Evolutionary conservation across 306 rosid species (phyloP).

Genomic region (Parietaria judaica): DNA sequence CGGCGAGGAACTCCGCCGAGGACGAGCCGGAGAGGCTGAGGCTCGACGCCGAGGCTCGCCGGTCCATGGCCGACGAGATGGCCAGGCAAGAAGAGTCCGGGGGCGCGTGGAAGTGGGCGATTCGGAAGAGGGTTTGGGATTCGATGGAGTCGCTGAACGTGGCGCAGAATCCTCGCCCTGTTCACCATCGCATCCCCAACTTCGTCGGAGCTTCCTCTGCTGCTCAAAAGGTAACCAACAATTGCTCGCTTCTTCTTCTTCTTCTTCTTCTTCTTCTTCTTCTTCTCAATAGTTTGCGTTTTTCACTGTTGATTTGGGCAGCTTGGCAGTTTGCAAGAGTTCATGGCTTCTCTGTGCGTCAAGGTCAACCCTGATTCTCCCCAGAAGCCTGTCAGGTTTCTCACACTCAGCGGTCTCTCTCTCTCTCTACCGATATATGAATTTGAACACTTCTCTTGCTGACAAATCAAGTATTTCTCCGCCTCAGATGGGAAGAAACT

Average conservation of each 20-base stretch:
- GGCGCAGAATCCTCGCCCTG: conserved; percentile 73
- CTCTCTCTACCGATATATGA: conserved; percentile 16
- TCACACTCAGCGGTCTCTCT: conserved; percentile 63
- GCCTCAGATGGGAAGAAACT: conserved; percentile 64
- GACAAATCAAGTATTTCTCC: not conserved
- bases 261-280: not conserved
- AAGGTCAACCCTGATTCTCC: conserved; percentile 98
- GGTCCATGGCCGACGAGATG: conserved; percentile 41
- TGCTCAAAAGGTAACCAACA: conserved; percentile 43
- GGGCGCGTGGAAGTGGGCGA: conserved; percentile 91
- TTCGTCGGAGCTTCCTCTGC: conserved; percentile 71
- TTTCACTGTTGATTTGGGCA: conserved; percentile 23
- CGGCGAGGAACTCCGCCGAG: not conserved
- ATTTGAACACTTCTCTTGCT: conserved; percentile 1
- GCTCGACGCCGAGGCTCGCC: conserved; percentile 69
- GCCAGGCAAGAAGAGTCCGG: conserved; percentile 17
- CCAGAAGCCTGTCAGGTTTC: conserved; percentile 90
- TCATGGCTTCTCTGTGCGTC: conserved; percentile 53
- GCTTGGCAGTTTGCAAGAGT: conserved; percentile 60
- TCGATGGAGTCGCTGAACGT: conserved; percentile 55
- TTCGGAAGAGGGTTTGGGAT: conserved; percentile 84
- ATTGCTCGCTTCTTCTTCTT: not conserved
- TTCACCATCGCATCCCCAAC: conserved; percentile 91
- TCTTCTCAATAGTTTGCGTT: not conserved
- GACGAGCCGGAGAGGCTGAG: conserved; percentile 55